Conservation (phyloP, 176 grass and related monocot genomes). For the bread wheat (Triticum aestivum) region DNA sequence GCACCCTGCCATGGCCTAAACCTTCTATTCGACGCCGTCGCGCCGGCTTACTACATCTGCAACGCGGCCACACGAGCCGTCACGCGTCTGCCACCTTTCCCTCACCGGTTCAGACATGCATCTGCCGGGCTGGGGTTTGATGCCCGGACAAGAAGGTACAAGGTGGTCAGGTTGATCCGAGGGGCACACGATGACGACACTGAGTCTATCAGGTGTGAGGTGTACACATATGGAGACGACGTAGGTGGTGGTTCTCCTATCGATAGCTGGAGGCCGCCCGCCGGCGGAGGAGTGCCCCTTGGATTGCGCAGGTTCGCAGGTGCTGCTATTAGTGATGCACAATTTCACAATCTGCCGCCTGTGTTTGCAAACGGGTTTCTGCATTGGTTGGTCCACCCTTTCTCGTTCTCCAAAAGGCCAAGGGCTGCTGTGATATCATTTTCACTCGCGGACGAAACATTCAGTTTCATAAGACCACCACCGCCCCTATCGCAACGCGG, state of each 20-base stretch:
- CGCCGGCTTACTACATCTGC: constrained; percentile 22
- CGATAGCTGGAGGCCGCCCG: background rate
- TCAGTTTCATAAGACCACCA: background rate
- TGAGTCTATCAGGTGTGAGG: background rate
- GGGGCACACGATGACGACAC: background rate
- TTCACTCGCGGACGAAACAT: background rate
- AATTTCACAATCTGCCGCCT: background rate
- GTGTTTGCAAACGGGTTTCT: background rate
- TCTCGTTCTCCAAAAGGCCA: background rate
- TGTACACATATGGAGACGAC: background rate
- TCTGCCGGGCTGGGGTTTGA: constrained; percentile 28
- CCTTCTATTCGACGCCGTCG: background rate
- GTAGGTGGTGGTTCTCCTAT: background rate
- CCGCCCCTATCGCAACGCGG: background rate
- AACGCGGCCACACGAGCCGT: constrained; percentile 29
- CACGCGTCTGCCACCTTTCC: background rate
- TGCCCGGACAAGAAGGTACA: background rate
- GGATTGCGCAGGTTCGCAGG: background rate
- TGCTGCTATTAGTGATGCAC: background rate
- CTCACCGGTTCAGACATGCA: fast-evolving
- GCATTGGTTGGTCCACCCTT: background rate
- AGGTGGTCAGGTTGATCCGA: constrained; percentile 21
- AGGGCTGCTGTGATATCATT: background rate
- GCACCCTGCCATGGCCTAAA: background rate
- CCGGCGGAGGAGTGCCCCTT: background rate